Evolutionary conservation across 177 flowering plant genomes (phyloP).

Genomic region (Telopea speciosissima): DNA sequence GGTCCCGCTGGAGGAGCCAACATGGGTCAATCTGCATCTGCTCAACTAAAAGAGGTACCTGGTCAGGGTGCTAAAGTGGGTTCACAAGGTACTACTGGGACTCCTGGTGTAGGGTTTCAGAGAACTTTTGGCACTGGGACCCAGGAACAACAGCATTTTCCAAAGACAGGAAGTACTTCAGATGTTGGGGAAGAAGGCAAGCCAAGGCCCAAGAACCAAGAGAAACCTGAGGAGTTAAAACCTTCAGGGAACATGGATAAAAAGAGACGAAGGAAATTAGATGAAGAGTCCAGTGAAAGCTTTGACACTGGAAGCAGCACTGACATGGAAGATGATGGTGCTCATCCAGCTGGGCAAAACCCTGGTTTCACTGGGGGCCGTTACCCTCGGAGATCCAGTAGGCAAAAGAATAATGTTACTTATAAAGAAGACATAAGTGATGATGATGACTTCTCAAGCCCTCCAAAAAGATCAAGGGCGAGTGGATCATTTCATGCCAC

Average conservation of each 20-base stretch:
- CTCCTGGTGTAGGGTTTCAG: constrained; percentile 15
- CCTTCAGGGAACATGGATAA: constrained; percentile 19
- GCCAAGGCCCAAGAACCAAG: neutral
- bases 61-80: constrained; percentile 19
- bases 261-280: constrained; percentile 34
- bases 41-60: constrained; percentile 21
- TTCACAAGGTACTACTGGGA: constrained; percentile 12
- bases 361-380: constrained; percentile 16
- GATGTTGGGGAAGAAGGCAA: constrained; percentile 12
- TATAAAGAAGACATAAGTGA: constrained; percentile 50
- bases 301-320: constrained; percentile 32
- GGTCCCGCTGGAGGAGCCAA: neutral
- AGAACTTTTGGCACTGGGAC: constrained; percentile 15
- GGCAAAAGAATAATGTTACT: constrained; percentile 39
- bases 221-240: constrained; percentile 1
- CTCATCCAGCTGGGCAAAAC: constrained; percentile 10
- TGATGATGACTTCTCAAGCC: constrained; percentile 29
- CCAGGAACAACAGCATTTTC: constrained; percentile 7
- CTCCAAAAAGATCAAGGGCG: constrained; percentile 24
- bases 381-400: constrained; percentile 36
- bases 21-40: neutral
- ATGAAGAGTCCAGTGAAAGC: constrained; percentile 39
- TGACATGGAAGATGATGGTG: constrained; percentile 25
- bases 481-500: constrained; percentile 16
- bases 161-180: constrained; percentile 12